Conservation (phyloP, 2,329 filamentous ascomycete species). For the Neopestalotiopsis clavispora region DNA sequence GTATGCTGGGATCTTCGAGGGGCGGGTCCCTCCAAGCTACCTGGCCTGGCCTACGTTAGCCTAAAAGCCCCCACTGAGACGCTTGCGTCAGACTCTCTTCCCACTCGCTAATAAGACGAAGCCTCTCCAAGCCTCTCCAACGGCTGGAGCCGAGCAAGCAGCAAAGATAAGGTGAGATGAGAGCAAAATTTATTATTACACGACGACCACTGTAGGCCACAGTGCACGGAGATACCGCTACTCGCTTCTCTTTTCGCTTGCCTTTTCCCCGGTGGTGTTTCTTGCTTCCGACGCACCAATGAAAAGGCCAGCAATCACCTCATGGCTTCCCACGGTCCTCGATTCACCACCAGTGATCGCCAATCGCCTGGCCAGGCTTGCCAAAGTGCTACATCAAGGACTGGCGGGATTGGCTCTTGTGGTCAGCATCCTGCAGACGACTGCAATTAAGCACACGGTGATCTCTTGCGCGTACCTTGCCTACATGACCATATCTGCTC, state of each 20-base stretch:
- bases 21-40: background rate
- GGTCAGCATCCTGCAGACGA: background rate
- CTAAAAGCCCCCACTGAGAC: constrained; percentile 1
- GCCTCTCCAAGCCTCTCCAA: background rate
- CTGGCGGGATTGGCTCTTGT: background rate
- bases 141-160: background rate
- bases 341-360: background rate
- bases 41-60: background rate
- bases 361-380: background rate
- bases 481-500: background rate
- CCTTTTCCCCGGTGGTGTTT: background rate
- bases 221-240: background rate
- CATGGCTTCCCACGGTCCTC: background rate
- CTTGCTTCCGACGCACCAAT: background rate
- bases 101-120: background rate
- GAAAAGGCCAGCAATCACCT: background rate
- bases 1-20: background rate
- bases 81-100: constrained; percentile 10
- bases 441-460: no score
- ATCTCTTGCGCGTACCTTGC: background rate
- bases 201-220: background rate
- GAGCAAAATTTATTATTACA: background rate
- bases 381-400: background rate
- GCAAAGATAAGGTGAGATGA: background rate
- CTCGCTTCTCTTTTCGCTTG: background rate